phyloP scores from a whole-genome alignment of 441 rosid species.

The Bocquillonia castaneifolia region DNA sequence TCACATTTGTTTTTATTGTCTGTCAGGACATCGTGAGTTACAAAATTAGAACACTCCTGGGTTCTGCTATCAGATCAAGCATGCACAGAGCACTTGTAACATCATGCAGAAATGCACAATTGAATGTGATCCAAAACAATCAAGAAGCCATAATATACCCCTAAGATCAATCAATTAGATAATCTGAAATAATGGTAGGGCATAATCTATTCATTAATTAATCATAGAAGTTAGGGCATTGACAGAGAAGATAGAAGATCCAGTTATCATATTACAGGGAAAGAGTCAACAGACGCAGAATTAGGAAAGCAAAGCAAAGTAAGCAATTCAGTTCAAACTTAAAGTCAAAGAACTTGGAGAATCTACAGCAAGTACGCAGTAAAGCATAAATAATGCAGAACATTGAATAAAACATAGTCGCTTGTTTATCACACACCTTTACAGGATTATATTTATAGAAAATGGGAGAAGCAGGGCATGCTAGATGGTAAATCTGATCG shows the following conservation, averaged over 20 bases:
- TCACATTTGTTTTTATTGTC: conserved; percentile 92
- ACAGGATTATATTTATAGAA: conserved; percentile 91
- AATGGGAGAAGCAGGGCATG: conserved; percentile 96
- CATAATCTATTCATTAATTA: too few species aligned
- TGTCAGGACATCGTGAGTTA: conserved; percentile 24
- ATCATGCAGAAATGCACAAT: neutral
- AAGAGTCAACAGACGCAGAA: conserved; percentile 6
- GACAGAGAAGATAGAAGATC: neutral
- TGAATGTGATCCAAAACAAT: neutral
- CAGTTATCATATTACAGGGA: neutral
- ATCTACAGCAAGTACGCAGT: neutral
- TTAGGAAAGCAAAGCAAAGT: conserved; percentile 4
- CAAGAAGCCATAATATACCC: neutral
- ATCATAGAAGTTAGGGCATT: neutral
- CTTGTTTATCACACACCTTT: conserved; percentile 54
- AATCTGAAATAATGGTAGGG: neutral
- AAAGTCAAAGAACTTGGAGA: neutral
- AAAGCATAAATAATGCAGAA: neutral
- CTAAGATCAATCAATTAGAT: neutral
- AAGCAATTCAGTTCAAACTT: neutral
- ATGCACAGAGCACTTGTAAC: neutral
- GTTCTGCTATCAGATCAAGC: neutral
- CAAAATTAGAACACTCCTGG: conserved; percentile 16
- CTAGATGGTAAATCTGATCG: conserved; percentile 90
- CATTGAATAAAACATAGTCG: neutral